phyloP scores from a whole-genome alignment of 768 basidiomycete species.

The Suillus tomentosus region DNA sequence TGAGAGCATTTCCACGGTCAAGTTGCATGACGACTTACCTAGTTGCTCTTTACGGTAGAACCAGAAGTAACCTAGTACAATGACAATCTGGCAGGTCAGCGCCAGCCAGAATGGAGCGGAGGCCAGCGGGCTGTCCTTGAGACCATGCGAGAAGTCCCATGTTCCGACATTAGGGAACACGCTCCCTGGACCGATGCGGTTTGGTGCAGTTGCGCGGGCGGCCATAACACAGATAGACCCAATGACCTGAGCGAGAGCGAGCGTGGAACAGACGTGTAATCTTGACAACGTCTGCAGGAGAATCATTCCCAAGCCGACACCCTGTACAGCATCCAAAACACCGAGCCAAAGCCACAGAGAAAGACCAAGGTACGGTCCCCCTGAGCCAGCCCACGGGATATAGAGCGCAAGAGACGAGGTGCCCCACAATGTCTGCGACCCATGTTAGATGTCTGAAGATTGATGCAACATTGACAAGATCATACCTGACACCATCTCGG shows the following conservation, averaged over 20 bases:
- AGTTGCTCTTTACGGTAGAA: slow-evolving; percentile 97
- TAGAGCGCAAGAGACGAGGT: slow-evolving; percentile 91
- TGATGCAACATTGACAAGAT: slow-evolving; percentile 6
- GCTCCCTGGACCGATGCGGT: slow-evolving; percentile 85
- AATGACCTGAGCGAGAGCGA: slow-evolving; percentile 88
- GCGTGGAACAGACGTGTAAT: slow-evolving; percentile 90
- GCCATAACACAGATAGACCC: slow-evolving; percentile 92
- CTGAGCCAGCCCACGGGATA: slow-evolving; percentile 88
- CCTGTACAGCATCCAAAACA: slow-evolving; percentile 91
- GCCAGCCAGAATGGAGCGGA: slow-evolving; percentile 89
- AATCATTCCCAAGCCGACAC: slow-evolving; percentile 93
- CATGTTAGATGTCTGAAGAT: not conserved
- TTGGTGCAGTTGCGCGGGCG: slow-evolving; percentile 88
- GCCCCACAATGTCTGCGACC: slow-evolving; percentile 83
- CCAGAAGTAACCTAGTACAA: slow-evolving; percentile 93
- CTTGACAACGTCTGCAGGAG: slow-evolving; percentile 89
- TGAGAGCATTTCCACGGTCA: not conserved
- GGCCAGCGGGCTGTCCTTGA: slow-evolving; percentile 80
- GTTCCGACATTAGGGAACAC: slow-evolving; percentile 92
- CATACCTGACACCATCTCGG: slow-evolving; percentile 91
- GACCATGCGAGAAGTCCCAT: slow-evolving; percentile 82
- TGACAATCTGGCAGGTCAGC: slow-evolving; percentile 74
- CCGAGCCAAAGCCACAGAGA: slow-evolving; percentile 95
- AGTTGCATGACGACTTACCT: slow-evolving; percentile 43
- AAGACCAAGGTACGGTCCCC: slow-evolving; percentile 89